Evolutionary conservation across 257 asterid species (phyloP), one percentile per base, ranked within the genome.

Genomic region (Salvia miltiorrhiza): DNA sequence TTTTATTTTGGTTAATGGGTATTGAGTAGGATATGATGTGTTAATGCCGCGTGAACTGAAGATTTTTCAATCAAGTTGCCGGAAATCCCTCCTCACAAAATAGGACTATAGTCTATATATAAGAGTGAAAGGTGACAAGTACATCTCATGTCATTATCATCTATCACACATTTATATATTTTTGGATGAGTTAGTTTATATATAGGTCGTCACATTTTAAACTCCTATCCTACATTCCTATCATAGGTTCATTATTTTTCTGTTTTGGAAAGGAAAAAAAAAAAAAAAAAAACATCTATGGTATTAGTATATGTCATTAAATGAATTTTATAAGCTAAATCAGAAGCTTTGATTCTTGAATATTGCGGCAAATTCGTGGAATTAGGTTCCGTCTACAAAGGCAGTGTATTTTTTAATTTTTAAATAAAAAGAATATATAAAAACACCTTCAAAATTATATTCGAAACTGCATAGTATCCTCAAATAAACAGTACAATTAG

Each of bases 11-110:
- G n/a, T 60, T 60, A 60, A 60, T 60, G 40, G 49, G 69, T 11
- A 19, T 56, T 69, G 59, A 37, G 61, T 66, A 32, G 61, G 71
- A 45, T 70, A 5, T 67, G 76, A 75, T 53, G 77, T 56, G 67
- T 52, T 67, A 70, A 66, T 79, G 45, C 71, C 83, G 76, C 76
- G 80, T 79, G 44, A 57, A 62, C 53, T 63, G 70, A 47, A 70
- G 23, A 9, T 1, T 24, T 23, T 44, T 79, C 77, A 70, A 79
- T 53, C 69, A 50, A 70, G 49, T 60, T 65, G 71, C 79, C 69
- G 49, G 68, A 65, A 65, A 65, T 69, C 43, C 63, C 52, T 50
- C 69, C 47, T 12, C 39, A 32, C 55, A 20, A 40, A 68, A 19
- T 40, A 11, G 39, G 11, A 35, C 40, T 35, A 43, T 30, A 4